Base-by-base conservation (phyloP, 257 asterid genomes). In the Buddleja alternifolia region DNA sequence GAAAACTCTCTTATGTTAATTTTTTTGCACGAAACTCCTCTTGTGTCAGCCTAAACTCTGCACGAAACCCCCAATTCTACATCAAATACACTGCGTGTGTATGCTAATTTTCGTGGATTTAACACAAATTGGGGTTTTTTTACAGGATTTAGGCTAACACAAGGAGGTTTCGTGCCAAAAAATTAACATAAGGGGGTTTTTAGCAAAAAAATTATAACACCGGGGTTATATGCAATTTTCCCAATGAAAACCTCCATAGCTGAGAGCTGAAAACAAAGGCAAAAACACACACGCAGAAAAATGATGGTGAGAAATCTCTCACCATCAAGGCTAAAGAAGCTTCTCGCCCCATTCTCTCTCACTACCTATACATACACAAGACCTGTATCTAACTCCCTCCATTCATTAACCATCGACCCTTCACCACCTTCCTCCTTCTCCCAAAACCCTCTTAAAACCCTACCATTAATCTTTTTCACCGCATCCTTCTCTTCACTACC, bases 361-460 rank as follows among this genome's bases (percentile, higher is more conserved):
- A 32, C 86, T 50, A 36, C 74, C 65, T 64, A 66, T 76, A 24
- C 77, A 21, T 65, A 54, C 70, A 67, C 62, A 29, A 67, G 66
- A 10, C 72, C 82, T 37, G 69, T 79, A 55, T 73, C 80, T 36
- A 70, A 65, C 37, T 67, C 75, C 45, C 29, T 66, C 53, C 63
- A 21, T 39, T 58, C 75, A 4, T 4, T 56, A 25, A 23, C 19
- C 23, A 48, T 60, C 75, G 70, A 42, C 14, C 73, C 67, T 63
- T 48, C 63, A 37, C 17, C 69, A 69, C 7, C 65, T 71, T 45
- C 41, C 48, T 48, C 78, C 40, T 37, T 57, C 69, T 37, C 73
- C 74, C 85, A 57, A 80, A 82, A 76, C 88, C 90, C 91, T 77
- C 12, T 84, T 70, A 88, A 82, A 84, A 68, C 83, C 84, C 77